A percentile compares a stretch with the other conserved stretches of the same genome.
Evolutionary conservation across 192 early-diverging fungal genomes (phyloP).

Genomic region (Phlyctochytrium arcticum): DNA sequence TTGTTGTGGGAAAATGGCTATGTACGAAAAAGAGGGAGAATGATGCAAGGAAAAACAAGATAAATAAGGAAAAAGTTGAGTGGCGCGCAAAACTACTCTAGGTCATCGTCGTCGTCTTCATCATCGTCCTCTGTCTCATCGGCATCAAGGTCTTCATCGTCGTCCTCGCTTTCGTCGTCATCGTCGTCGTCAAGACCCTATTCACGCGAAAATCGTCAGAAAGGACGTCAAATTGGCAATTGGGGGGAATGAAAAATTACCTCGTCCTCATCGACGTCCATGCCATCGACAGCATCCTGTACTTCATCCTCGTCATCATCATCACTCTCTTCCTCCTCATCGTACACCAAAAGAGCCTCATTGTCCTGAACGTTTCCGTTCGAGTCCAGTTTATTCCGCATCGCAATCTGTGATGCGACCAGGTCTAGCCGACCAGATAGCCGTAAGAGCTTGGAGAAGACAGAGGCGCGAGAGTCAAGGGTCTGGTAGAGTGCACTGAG

Average conservation of each 20-base stretch:
- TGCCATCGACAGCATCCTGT: conserved; percentile 14
- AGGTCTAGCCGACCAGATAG: conserved; percentile 46
- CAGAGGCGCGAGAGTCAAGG: conserved; percentile 18
- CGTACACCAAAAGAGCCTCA: conserved; percentile 32
- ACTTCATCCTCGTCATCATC: conserved; percentile 8
- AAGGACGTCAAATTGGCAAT: not conserved
- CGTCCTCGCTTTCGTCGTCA: conserved; percentile 8
- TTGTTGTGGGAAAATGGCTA: no score
- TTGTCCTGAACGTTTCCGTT: conserved; percentile 22
- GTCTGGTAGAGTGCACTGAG: conserved; percentile 35
- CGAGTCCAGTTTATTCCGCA: conserved; percentile 3
- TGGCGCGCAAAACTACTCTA: no score
- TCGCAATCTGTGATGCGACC: conserved; percentile 30
- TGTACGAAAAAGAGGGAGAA: no score
- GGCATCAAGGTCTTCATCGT: conserved; percentile 31
- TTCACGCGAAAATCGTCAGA: not conserved
- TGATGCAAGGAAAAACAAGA: no score
- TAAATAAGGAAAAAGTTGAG: no score
- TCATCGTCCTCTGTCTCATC: conserved; percentile 29
- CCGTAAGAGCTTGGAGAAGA: conserved; percentile 35
- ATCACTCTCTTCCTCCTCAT: conserved; percentile 27
- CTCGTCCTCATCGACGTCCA: conserved; percentile 19
- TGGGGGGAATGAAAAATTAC: conserved; percentile 2
- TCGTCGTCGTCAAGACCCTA: conserved; percentile 14
- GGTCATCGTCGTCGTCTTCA: not conserved